phyloP scores from a whole-genome alignment of 306 rosid species.

The Rosa chinensis region DNA sequence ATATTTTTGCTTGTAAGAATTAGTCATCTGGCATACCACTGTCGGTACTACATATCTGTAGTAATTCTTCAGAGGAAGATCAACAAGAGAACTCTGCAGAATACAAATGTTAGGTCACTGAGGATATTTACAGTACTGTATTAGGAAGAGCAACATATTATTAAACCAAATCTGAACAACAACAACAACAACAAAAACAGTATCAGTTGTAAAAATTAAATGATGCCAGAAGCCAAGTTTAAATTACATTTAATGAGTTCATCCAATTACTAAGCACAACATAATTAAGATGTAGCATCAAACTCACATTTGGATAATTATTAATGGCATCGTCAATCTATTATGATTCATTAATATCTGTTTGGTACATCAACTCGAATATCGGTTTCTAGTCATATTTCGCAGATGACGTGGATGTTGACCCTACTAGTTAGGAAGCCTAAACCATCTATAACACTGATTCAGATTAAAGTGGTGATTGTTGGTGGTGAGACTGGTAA shows the following conservation, averaged over 20 bases:
- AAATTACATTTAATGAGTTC: not conserved
- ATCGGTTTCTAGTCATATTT: not conserved
- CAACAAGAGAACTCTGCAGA: slow-evolving; percentile 93
- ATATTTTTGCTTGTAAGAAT: slow-evolving; percentile 8
- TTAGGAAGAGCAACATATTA: not conserved
- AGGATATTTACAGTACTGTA: not conserved
- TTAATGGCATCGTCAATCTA: not conserved
- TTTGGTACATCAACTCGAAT: not conserved
- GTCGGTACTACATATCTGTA: slow-evolving; percentile 95
- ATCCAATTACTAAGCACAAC: not conserved
- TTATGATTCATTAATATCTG: not conserved
- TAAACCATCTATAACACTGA: not conserved
- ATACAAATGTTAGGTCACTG: slow-evolving; percentile 22
- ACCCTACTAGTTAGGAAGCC: not conserved
- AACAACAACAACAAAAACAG: not conserved
- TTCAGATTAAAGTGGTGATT: not conserved
- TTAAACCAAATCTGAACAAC: not conserved
- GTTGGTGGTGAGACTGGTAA: not conserved
- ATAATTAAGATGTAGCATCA: not conserved
- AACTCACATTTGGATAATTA: not conserved
- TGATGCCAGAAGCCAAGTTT: not conserved
- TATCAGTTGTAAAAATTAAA: not conserved
- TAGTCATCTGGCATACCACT: slow-evolving; percentile 47
- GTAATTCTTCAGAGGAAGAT: slow-evolving; percentile 96
- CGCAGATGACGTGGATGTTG: not conserved